Percentiles rank a stretch among this genome's conserved stretches.
Evolutionary conservation across 2,329 filamentous ascomycete genomes (phyloP).

Genomic region (Colletotrichum sp.): DNA sequence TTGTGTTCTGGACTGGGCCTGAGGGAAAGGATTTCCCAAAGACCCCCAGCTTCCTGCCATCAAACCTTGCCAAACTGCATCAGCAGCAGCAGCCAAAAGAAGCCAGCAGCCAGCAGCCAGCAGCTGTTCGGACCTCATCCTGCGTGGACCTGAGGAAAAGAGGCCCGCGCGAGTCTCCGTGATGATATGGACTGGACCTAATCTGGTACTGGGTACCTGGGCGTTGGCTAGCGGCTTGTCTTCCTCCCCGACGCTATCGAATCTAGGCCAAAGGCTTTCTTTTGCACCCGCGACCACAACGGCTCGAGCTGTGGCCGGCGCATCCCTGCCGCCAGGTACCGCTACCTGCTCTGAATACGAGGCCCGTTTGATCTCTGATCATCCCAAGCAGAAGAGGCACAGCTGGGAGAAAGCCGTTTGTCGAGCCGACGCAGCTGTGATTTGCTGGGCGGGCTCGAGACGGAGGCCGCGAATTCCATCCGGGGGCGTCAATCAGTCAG

Average conservation of each 20-base stretch:
- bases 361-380: constrained; percentile 3
- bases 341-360: constrained; percentile 23
- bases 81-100: background rate
- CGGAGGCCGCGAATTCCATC: background rate
- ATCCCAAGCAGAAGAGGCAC: background rate
- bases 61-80: background rate
- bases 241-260: constrained; percentile 14
- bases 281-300: background rate
- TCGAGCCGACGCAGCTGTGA: background rate
- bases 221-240: constrained; percentile 12
- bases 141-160: background rate
- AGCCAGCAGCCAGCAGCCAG: background rate
- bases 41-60: background rate
- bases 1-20: background rate
- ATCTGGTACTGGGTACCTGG: constrained; percentile 4
- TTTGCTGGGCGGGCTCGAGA: background rate
- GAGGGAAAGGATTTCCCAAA: background rate
- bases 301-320: background rate
- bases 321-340: constrained; percentile 21
- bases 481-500: background rate
- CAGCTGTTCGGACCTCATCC: background rate
- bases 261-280: constrained; percentile 13
- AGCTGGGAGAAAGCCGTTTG: background rate
- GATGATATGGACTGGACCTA: background rate
- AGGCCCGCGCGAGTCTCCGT: background rate